Base-by-base conservation (phyloP, 2,329 filamentous ascomycete genomes). In the Pseudocercospora eumusae region DNA sequence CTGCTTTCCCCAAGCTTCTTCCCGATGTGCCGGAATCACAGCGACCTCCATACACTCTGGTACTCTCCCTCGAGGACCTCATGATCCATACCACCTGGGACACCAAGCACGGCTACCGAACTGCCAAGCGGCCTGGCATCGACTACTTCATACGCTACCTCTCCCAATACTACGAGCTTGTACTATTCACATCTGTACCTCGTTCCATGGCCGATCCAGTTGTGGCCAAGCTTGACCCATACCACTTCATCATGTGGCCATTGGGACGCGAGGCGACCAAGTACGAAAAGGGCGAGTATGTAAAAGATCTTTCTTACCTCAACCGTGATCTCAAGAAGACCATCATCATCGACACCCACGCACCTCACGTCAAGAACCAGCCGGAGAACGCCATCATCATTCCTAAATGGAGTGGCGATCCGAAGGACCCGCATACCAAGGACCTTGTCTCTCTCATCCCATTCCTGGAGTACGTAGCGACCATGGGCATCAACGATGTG, bases 261-360 rank as follows among this genome's bases (percentile, higher is more conserved):
- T 81, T 99, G 53, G 98, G 91, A 82, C 86, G 95, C 59, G 95
- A 99, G 78, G 95, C 93, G n/a, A 98, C 95, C 63, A 91, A 93
- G 72, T 99, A 96, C 76, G 90, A 97, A 78, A 90, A 96, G 67
- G 95, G 95, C 67, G 91, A 97, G 78, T 93, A 98, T 73, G 86
- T 99, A 78, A 99, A 99, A 91, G 95, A 99, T 75, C 86, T 99
- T n/a, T 92, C 92, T 2, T 98, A 96, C 79, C 86, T 99, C 54
- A 99, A 99, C 81, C 91, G 95, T 62, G 92, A 96, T 73, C 84
- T 97, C 33, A 95, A 90, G 68, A 98, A 98, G 80, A 92, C 96
- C 54, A 92, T 99, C 75, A 88, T 99, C 70, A 85, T 99, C 72
- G 95, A 99, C 76, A 96, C 92, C 53, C 88, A 96, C 67, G 80